Percentiles rank a stretch among this genome's conserved stretches.
Evolutionary conservation across 208 protist species (phyloP).

Genomic region (Leishmania aethiopica): DNA sequence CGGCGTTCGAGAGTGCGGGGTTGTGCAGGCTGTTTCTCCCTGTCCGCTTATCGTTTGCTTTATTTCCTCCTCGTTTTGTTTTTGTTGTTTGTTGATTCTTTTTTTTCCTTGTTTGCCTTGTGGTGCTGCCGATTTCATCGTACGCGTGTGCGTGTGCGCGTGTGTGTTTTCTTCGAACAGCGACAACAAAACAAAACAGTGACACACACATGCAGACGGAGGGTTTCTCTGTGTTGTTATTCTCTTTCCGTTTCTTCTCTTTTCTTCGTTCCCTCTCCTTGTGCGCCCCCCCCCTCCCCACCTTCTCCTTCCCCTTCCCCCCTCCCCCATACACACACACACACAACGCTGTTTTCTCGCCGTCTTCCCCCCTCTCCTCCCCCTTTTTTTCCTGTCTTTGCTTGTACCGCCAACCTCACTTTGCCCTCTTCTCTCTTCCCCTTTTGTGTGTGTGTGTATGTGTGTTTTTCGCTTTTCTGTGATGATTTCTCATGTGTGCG

Average conservation of each 20-base stretch:
- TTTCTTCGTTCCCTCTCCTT: not conserved
- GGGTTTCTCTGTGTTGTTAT: constrained; percentile 5
- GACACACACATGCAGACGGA: not conserved
- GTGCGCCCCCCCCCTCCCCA: too few species aligned
- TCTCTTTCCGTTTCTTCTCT: not conserved
- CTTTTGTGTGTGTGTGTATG: too few species aligned
- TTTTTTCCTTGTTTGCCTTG: not conserved
- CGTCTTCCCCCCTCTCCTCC: too few species aligned
- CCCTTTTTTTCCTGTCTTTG: not conserved
- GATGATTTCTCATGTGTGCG: not conserved
- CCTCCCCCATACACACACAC: too few species aligned
- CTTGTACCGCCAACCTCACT: constrained; percentile 3
- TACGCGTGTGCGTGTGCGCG: not conserved
- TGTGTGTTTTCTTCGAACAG: not conserved
- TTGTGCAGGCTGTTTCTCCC: not conserved
- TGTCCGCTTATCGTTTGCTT: not conserved
- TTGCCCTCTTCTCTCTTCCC: not conserved
- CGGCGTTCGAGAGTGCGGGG: not conserved
- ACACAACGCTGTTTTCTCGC: too few species aligned
- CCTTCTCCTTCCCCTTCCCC: not conserved
- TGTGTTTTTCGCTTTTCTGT: not conserved
- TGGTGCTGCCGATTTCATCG: not conserved
- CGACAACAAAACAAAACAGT: not conserved
- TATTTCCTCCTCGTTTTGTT: not conserved
- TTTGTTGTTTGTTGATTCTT: not conserved